Percentiles rank a stretch among this genome's conserved stretches.
These are phyloP conservation scores for Pulveroboletus ravenelii DNA, from an alignment of 768 basidiomycete species.

Conservation along the genomic window DNA sequence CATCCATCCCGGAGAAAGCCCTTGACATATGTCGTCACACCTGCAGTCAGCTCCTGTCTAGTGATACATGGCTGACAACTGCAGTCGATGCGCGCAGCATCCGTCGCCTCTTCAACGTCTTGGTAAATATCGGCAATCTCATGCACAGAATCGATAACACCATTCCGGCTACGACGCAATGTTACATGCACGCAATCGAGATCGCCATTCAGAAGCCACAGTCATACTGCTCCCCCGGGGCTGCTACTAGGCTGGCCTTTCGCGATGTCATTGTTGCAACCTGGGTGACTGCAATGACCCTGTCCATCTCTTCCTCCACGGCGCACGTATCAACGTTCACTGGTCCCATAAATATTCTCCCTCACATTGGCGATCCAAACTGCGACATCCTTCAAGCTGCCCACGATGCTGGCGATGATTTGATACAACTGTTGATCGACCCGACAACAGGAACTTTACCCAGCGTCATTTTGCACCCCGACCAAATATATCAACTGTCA, in stretches of 20 bases:
- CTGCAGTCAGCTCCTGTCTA: conserved; percentile 30
- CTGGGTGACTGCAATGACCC: conserved; percentile 33
- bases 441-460: conserved; percentile 38
- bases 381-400: conserved; percentile 35
- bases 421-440: conserved; percentile 32
- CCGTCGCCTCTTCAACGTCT: conserved; percentile 43
- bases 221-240: conserved; percentile 10
- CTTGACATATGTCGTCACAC: conserved; percentile 29
- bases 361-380: conserved; percentile 28
- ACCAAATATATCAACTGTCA: conserved; percentile 34
- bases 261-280: conserved; percentile 38
- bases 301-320: conserved; percentile 23
- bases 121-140: conserved; percentile 39
- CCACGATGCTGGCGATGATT: conserved; percentile 29
- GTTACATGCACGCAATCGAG: conserved; percentile 42
- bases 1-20: conserved; percentile 28
- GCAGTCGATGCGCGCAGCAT: conserved; percentile 28
- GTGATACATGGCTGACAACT: conserved; percentile 21
- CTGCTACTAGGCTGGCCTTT: conserved; percentile 25
- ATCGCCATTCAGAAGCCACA: conserved; percentile 33
- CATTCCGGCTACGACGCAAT: conserved; percentile 28
- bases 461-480: conserved; percentile 38
- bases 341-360: conserved; percentile 21
- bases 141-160: conserved; percentile 27
- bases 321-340: conserved; percentile 15